A percentile compares a stretch with the other conserved stretches of the same genome.
These are phyloP conservation scores for Cyberlindnera subsufficiens DNA, from an alignment of 805 yeast species.

Conservation along the genomic window DNA sequence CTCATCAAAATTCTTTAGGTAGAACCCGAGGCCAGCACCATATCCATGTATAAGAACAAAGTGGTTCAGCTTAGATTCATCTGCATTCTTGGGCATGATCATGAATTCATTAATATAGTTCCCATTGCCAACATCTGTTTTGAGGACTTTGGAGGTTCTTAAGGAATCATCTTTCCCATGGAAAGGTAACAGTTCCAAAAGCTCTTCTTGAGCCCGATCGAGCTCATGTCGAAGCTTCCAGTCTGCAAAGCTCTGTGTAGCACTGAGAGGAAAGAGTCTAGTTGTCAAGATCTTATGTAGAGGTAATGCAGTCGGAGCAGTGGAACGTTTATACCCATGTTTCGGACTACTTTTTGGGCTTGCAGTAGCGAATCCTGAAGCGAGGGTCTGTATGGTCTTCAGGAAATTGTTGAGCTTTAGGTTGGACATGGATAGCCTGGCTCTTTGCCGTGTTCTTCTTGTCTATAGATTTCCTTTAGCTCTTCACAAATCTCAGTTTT, in stretches of 20 bases:
- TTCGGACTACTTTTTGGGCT: not conserved
- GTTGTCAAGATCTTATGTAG: constrained; percentile 39
- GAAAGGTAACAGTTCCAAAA: constrained; percentile 41
- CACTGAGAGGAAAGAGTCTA: constrained; percentile 51
- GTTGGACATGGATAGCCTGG: not conserved
- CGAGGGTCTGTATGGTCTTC: constrained; percentile 1
- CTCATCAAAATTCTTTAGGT: constrained; percentile 63
- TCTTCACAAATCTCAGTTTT: too few relatives aligned
- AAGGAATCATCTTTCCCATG: constrained; percentile 24
- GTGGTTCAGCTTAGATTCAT: constrained; percentile 30
- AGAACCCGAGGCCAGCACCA: constrained; percentile 91
- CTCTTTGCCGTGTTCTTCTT: too few relatives aligned
- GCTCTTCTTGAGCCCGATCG: constrained; percentile 39
- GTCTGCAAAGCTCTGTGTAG: constrained; percentile 48
- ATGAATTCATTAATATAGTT: constrained; percentile 72
- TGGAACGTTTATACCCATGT: constrained; percentile 40
- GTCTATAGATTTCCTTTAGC: too few relatives aligned
- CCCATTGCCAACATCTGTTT: constrained; percentile 37
- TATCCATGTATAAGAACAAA: constrained; percentile 87
- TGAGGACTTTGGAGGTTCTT: constrained; percentile 25
- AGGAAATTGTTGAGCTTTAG: constrained; percentile 1
- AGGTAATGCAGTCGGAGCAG: constrained; percentile 67
- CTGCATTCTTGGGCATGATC: constrained; percentile 44
- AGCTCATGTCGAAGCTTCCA: constrained; percentile 34
- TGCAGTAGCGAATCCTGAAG: not conserved